Evolutionary conservation across 352 stramenopile genomes (phyloP), one percentile per base, ranked within the genome.

Genomic region (Pilasporangium apinafurcum): DNA sequence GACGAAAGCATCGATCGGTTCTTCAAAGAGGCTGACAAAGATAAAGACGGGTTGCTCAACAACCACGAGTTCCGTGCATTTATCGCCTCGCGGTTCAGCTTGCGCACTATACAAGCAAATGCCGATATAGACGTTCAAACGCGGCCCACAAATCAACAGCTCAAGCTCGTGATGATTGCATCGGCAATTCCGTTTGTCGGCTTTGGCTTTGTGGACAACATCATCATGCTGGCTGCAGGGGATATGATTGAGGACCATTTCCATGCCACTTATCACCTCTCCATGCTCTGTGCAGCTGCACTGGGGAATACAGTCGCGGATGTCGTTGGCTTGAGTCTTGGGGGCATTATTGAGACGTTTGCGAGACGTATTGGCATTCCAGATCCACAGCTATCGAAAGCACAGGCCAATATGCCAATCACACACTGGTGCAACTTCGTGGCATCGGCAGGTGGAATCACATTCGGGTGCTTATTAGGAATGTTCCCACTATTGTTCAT

Each of bases 181-280:
- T 85, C 80, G 9, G 75, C 74, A 21, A 86, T 92, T 34, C 81
- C 82, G 13, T 91, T 91, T 53, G 62, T 91, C 10, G 80, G 75
- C 37, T 95, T 95, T 60, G 81, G 81, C 20, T 71, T 95, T 28
- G 72, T 90, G 1, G 81, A 92, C 62, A 92, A 95, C 54, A 68
- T 89, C 53, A 87, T 94, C 46, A 86, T 92, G 65, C 60, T 95
- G 37, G 66, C 79, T 6, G 89, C 88, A 0, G 95, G 96, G 8
- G 94, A 98, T 48, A 88, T 95, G 27, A 98, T 99, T 45, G 94
- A 99, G 61, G 82, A 82, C 28, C 81, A 93, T 36, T 83, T 98
- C 35, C 93, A 96, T 42, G 70, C 96, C n/a, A 76, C 73, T 21
- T 83, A 98, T 48, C 92, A 91, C 35, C 96, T 98, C 61, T 97